Conservation (phyloP, 768 basidiomycete species). For the Panaeolus papilionaceus region DNA sequence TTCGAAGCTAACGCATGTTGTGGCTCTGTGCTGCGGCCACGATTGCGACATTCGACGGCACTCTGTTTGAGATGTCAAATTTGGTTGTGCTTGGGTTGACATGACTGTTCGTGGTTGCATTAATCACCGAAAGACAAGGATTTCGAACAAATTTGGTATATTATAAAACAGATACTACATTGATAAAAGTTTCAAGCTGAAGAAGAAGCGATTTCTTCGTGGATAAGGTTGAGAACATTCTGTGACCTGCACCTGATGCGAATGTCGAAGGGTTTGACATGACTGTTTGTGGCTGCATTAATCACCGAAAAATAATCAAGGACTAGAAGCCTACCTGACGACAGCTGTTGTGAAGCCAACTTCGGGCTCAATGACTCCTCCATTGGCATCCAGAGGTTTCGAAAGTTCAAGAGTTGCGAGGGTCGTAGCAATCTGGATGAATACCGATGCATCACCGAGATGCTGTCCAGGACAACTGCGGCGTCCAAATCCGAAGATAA, state of each 20-base stretch:
- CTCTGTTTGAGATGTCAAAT: background rate
- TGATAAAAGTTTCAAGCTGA: no score
- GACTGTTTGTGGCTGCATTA: slow-evolving; percentile 16
- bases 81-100: slow-evolving; percentile 6
- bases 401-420: slow-evolving; percentile 51
- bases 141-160: no score
- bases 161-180: no score
- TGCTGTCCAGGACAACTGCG: slow-evolving; percentile 31
- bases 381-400: slow-evolving; percentile 43
- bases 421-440: slow-evolving; percentile 43
- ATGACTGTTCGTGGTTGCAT: no score
- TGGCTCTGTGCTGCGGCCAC: background rate
- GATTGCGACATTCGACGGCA: slow-evolving; percentile 5
- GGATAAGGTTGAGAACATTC: background rate
- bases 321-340: slow-evolving; percentile 20
- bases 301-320: no score
- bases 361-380: slow-evolving; percentile 42
- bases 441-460: slow-evolving; percentile 30
- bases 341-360: slow-evolving; percentile 37
- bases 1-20: no score
- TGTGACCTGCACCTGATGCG: background rate
- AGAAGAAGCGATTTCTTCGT: background rate
- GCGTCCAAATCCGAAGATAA: slow-evolving; percentile 33
- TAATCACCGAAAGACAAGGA: no score
- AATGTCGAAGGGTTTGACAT: slow-evolving; percentile 25